Conservation (phyloP, 2,329 filamentous ascomycete genomes). For the Cylindrodendrum hubeiense region DNA sequence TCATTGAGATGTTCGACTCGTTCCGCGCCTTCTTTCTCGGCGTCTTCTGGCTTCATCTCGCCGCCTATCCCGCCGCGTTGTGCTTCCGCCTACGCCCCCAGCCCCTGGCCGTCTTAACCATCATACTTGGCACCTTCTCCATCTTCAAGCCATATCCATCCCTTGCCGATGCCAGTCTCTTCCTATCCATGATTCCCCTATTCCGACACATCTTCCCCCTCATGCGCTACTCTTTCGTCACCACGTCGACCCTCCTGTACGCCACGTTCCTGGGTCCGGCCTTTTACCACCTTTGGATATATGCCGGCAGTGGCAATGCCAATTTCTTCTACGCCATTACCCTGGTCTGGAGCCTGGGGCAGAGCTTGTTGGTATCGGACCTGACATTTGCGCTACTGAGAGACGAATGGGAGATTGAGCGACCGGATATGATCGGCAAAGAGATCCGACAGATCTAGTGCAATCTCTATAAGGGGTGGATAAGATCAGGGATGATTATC, state of each 20-base stretch:
- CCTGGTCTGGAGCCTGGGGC: slow-evolving; percentile 94
- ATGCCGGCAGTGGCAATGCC: slow-evolving; percentile 95
- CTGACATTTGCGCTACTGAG: slow-evolving; percentile 88
- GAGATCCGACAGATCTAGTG: slow-evolving; percentile 84
- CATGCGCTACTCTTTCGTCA: slow-evolving; percentile 93
- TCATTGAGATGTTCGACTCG: slow-evolving; percentile 99
- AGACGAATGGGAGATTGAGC: slow-evolving; percentile 93
- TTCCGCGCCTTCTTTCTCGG: slow-evolving; percentile 97
- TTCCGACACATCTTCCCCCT: slow-evolving; percentile 94
- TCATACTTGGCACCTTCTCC: slow-evolving; percentile 89
- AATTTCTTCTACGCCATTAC: slow-evolving; percentile 99
- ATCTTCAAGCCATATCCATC: slow-evolving; percentile 98
- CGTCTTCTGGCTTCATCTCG: slow-evolving; percentile 97
- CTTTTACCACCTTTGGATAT: slow-evolving; percentile 98
- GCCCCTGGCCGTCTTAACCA: slow-evolving; percentile 85
- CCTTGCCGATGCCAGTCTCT: slow-evolving; percentile 89
- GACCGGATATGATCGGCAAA: slow-evolving; percentile 90
- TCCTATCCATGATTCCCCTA: slow-evolving; percentile 83
- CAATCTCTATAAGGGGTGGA: slow-evolving; percentile 15
- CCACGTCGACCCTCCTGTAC: slow-evolving; percentile 86
- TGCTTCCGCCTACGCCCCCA: slow-evolving; percentile 86
- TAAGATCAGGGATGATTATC: not conserved
- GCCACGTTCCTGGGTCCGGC: slow-evolving; percentile 90
- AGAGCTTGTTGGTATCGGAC: slow-evolving; percentile 89
- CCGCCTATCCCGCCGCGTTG: slow-evolving; percentile 88